Conservation (phyloP, 2,329 filamentous ascomycete species). For the Monilinia fructigena region DNA sequence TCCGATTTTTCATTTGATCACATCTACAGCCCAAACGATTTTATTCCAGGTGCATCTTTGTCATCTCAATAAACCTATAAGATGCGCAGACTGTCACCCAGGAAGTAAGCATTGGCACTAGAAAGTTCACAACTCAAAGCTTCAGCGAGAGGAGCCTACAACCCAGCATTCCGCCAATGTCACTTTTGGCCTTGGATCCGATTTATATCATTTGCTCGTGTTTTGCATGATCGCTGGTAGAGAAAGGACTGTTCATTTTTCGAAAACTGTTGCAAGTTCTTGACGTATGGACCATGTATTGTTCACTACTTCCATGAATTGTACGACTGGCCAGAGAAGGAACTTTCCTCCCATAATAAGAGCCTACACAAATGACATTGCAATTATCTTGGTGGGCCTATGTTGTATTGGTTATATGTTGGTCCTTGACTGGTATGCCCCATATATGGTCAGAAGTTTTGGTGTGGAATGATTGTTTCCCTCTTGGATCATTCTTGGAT, state of each 20-base stretch:
- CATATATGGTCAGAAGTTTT: neutral
- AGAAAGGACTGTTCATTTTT: neutral
- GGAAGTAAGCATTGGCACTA: no score
- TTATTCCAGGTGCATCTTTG: neutral
- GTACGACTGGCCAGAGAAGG: no score
- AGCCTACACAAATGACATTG: neutral
- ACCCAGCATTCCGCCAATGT: neutral
- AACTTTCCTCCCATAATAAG: neutral
- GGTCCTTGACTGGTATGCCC: neutral
- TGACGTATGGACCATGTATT: no score
- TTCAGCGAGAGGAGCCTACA: neutral
- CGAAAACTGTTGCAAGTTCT: neutral
- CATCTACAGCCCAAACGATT: neutral
- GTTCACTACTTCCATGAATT: no score
- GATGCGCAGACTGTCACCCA: neutral
- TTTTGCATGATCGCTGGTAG: neutral
- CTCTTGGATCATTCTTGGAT: neutral
- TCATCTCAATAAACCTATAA: neutral
- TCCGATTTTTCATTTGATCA: neutral
- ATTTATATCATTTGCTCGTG: neutral
- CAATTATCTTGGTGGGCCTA: neutral
- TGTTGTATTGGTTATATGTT: neutral
- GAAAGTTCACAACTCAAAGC: no score
- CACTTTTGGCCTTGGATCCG: neutral
- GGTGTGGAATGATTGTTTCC: neutral